phyloP scores from a whole-genome alignment of 805 yeast genomes.

The Blastobotrys chiropterorum region DNA sequence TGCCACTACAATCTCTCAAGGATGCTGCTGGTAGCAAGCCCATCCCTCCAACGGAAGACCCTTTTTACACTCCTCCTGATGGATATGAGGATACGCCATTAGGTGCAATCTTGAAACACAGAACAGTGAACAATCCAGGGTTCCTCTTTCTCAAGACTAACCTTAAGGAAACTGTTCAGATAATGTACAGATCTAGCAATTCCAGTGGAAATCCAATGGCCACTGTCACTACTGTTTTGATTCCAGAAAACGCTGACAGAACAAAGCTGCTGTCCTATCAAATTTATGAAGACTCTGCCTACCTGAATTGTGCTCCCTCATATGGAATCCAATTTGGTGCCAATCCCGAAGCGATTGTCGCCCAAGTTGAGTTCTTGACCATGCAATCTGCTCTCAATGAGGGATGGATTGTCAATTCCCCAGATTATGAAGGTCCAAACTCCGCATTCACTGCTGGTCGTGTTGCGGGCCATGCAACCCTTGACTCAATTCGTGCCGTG shows the following conservation, averaged over 20 bases:
- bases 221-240: conserved; percentile 15
- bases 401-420: conserved; percentile 18
- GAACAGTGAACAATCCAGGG: conserved; percentile 4
- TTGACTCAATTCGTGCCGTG: conserved; percentile 26
- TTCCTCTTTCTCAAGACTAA: background rate
- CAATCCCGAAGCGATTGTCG: conserved; percentile 4
- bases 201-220: conserved; percentile 25
- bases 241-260: conserved; percentile 12
- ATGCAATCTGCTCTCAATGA: conserved; percentile 11
- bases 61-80: conserved; percentile 7
- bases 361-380: conserved; percentile 11
- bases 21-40: background rate
- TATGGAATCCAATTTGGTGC: conserved; percentile 13
- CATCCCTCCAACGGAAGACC: conserved; percentile 8
- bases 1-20: background rate
- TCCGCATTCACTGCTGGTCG: conserved; percentile 26
- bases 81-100: conserved; percentile 8
- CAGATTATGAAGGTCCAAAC: conserved; percentile 28
- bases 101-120: conserved; percentile 4
- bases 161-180: conserved; percentile 18
- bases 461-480: conserved; percentile 22
- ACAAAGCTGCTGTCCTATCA: conserved; percentile 22
- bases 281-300: conserved; percentile 21
- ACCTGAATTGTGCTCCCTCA: conserved; percentile 25
- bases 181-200: conserved; percentile 24